These are phyloP conservation scores for Eucalyptus victrix DNA, from an alignment of 345 rosid species.

Conservation along the genomic window DNA sequence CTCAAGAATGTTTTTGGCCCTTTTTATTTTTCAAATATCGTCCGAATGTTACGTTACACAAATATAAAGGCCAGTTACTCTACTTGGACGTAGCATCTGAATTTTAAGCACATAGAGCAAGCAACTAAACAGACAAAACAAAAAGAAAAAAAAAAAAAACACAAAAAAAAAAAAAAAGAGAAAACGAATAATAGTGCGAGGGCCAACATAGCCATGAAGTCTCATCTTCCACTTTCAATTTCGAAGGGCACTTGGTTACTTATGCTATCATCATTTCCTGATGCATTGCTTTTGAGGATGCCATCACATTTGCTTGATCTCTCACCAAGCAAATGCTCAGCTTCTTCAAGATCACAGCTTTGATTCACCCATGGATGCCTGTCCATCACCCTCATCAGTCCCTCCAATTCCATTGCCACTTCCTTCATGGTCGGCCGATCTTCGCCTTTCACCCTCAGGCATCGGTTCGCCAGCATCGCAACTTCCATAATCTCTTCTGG, in stretches of 20 bases:
- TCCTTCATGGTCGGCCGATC: conserved; percentile 17
- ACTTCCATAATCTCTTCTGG: not conserved
- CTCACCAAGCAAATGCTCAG: not conserved
- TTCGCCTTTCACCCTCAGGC: conserved; percentile 15
- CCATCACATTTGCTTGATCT: not conserved
- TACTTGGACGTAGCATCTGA: not conserved
- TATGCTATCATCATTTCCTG: not conserved
- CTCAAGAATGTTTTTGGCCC: not conserved
- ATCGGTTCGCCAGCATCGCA: conserved; percentile 3
- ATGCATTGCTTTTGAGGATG: not conserved
- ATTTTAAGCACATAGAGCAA: not conserved
- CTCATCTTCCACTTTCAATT: not conserved
- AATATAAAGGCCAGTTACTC: not conserved
- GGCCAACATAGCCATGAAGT: not conserved
- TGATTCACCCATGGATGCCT: conserved; percentile 5
- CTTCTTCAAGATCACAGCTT: not conserved
- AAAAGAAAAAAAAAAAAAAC: not conserved
- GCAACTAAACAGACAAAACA: not conserved
- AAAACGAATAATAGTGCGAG: not conserved
- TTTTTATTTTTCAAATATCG: not conserved
- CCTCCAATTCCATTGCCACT: conserved; percentile 8
- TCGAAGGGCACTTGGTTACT: not conserved
- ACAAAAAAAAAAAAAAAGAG: not conserved
- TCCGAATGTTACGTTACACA: not conserved
- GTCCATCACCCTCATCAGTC: not conserved